These are phyloP conservation scores for Hymenoscyphus infarciens DNA, from an alignment of 2,329 filamentous ascomycete genomes.

Conservation along the genomic window DNA sequence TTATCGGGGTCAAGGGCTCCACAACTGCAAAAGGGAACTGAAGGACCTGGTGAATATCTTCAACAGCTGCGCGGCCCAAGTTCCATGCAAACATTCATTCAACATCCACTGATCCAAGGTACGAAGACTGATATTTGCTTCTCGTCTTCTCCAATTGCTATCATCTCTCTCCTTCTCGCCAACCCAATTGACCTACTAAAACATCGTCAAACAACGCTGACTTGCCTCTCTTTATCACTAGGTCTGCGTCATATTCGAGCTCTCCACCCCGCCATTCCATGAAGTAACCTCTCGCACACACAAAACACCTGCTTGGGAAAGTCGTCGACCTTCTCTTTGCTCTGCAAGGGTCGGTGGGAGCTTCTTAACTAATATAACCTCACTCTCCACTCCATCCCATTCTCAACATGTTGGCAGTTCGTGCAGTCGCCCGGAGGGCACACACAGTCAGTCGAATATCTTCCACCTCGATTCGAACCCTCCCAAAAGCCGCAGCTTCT, in stretches of 20 bases:
- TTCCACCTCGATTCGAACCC: conserved; percentile 22
- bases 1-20: background rate
- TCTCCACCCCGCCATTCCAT: conserved; percentile 29
- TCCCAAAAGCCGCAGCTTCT: conserved; percentile 31
- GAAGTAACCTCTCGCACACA: conserved; percentile 22
- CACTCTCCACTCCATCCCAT: conserved; percentile 25
- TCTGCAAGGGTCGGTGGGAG: conserved; percentile 30
- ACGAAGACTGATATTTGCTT: background rate
- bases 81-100: conserved; percentile 6
- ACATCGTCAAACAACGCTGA: background rate
- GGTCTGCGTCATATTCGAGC: conserved; percentile 29
- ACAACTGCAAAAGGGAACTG: background rate
- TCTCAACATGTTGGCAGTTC: conserved; percentile 34
- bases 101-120: conserved; percentile 1
- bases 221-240: conserved; percentile 12
- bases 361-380: conserved; percentile 14
- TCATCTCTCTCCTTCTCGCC: background rate
- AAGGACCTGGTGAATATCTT: background rate
- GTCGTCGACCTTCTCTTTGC: conserved; percentile 23
- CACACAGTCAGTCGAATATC: conserved; percentile 29
- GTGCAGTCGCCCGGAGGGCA: conserved; percentile 33
- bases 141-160: background rate
- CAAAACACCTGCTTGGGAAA: conserved; percentile 26
- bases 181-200: background rate
- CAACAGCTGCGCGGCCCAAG: conserved; percentile 5